phyloP scores from a whole-genome alignment of 1,139 yeast genomes.

The Kodamaea plutei region DNA sequence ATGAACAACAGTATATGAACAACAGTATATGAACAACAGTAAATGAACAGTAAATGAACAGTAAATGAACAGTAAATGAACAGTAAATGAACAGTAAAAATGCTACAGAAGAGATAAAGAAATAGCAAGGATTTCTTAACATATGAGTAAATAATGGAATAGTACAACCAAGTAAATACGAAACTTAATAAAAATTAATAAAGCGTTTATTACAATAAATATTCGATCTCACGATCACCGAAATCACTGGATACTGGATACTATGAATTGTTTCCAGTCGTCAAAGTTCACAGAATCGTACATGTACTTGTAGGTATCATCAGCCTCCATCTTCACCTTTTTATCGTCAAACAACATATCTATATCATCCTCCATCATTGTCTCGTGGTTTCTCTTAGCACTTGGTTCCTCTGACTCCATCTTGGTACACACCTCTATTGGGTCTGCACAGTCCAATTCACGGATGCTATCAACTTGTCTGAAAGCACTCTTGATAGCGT shows the following conservation, averaged over 20 bases:
- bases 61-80: no score
- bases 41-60: no score
- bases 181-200: no score
- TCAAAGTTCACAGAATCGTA: slow-evolving; percentile 37
- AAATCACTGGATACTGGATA: slow-evolving; percentile 14
- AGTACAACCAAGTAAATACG: no score
- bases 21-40: no score
- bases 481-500: slow-evolving; percentile 45
- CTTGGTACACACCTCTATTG: slow-evolving; percentile 28
- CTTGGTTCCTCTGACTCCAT: slow-evolving; percentile 1
- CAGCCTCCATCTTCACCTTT: slow-evolving; percentile 25
- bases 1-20: no score
- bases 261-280: slow-evolving; percentile 34
- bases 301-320: slow-evolving; percentile 21
- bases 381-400: slow-evolving; percentile 24
- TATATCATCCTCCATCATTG: slow-evolving; percentile 26
- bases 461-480: slow-evolving; percentile 38
- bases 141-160: no score
- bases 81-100: no score
- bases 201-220: not conserved
- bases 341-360: slow-evolving; percentile 37
- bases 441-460: slow-evolving; percentile 29
- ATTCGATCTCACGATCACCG: not conserved
- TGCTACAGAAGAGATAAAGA: no score
- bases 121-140: no score